Conservation (phyloP, 345 rosid species). For the Eucalyptus guilfoylei region DNA sequence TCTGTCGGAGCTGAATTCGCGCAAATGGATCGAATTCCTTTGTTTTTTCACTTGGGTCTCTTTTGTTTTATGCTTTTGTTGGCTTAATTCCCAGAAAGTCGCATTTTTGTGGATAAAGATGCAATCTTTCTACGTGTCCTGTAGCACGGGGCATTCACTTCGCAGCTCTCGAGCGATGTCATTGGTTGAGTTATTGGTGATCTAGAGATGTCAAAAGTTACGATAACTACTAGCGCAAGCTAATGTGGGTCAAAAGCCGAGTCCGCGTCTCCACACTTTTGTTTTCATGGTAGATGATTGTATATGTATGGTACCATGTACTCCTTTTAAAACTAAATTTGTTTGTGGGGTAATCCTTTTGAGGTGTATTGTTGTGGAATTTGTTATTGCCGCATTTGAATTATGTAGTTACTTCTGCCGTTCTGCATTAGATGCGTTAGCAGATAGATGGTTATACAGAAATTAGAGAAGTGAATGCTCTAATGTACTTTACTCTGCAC, state of each 20-base stretch:
- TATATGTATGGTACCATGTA: not conserved
- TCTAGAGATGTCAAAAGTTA: not conserved
- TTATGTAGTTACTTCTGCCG: not conserved
- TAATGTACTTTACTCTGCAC: not conserved
- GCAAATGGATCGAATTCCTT: not conserved
- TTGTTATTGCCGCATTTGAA: not conserved
- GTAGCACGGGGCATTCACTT: not conserved
- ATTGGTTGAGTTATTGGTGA: not conserved
- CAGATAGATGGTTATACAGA: not conserved
- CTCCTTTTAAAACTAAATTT: not conserved
- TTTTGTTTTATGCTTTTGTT: not conserved
- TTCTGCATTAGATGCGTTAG: not conserved
- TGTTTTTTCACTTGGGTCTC: not conserved
- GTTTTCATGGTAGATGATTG: not conserved
- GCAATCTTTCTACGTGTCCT: not conserved
- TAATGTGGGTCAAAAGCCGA: not conserved
- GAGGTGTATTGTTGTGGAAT: not conserved
- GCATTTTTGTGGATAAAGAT: not conserved
- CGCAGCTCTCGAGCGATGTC: not conserved
- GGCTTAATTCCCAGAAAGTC: not conserved
- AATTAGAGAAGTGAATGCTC: not conserved
- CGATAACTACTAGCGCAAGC: not conserved
- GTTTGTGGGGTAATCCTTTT: not conserved
- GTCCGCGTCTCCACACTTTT: not conserved
- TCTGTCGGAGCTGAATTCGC: not conserved